These are phyloP conservation scores for Ceratobasidium sp. DNA, from an alignment of 1,284 basidiomycete genomes.

Conservation along the genomic window DNA sequence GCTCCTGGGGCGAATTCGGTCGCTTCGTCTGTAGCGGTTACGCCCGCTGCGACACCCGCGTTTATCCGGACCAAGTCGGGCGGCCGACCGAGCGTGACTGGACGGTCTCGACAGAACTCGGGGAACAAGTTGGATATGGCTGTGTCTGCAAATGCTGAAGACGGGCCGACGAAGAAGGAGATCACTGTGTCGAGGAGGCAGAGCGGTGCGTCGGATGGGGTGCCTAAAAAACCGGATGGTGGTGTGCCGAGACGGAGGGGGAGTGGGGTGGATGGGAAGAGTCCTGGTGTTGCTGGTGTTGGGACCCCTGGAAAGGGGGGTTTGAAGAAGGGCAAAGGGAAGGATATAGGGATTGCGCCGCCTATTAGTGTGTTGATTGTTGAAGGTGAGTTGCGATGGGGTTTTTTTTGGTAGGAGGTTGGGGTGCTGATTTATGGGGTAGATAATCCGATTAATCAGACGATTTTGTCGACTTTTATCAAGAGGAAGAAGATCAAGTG, in stretches of 20 bases:
- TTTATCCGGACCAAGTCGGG: conserved; percentile 26
- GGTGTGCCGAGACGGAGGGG: conserved; percentile 4
- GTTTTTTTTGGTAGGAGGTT: neutral
- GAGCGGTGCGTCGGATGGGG: conserved; percentile 7
- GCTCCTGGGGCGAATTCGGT: neutral
- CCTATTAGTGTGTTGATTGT: conserved; percentile 97
- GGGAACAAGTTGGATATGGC: conserved; percentile 4
- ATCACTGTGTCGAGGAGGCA: neutral
- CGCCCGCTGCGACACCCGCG: neutral
- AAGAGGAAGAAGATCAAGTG: conserved; percentile 96
- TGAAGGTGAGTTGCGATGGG: conserved; percentile 87
- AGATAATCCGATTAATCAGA: conserved; percentile 99
- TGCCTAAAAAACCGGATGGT: conserved; percentile 9
- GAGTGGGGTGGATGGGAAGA: conserved; percentile 39
- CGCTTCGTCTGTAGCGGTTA: neutral
- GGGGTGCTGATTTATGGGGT: conserved; percentile 19
- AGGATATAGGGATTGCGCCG: conserved; percentile 77
- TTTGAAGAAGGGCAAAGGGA: conserved; percentile 53
- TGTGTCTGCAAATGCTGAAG: neutral
- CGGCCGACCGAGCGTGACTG: neutral
- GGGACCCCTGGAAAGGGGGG: conserved; percentile 45
- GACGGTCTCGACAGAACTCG: conserved; percentile 3
- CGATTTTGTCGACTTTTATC: conserved; percentile 96
- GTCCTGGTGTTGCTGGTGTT: conserved; percentile 27
- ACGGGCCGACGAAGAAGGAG: neutral